phyloP scores from a whole-genome alignment of 257 asterid genomes.

The Scutellaria baicalensis region DNA sequence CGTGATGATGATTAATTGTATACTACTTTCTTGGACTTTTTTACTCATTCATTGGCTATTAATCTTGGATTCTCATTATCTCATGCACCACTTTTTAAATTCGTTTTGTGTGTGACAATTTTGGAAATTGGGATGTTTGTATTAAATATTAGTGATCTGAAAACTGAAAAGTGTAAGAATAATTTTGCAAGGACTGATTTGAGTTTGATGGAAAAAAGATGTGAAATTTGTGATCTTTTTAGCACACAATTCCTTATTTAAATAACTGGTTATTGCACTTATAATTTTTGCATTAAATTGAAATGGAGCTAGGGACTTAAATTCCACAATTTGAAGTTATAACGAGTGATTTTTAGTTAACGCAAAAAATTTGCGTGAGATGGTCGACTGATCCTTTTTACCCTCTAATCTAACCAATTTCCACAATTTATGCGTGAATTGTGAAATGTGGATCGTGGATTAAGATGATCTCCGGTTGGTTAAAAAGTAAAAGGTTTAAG shows the following conservation, averaged over 20 bases:
- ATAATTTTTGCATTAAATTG: background rate
- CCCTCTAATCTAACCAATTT: too few species aligned
- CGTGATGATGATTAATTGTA: conserved; percentile 37
- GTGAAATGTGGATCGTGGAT: too few species aligned
- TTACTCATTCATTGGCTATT: conserved; percentile 13
- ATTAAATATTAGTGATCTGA: background rate
- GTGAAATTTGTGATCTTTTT: background rate
- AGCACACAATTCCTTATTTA: background rate
- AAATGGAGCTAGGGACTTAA: too few species aligned
- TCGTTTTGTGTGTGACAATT: background rate
- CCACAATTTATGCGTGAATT: too few species aligned
- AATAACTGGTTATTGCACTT: background rate
- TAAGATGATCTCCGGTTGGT: too few species aligned
- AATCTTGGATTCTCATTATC: conserved; percentile 5
- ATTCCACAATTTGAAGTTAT: too few species aligned
- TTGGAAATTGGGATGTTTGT: background rate
- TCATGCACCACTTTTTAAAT: background rate
- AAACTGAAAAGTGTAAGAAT: background rate
- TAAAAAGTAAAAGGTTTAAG: background rate
- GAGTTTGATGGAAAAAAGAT: background rate
- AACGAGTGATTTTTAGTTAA: background rate
- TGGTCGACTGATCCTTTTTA: too few species aligned
- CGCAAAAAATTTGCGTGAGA: too few species aligned
- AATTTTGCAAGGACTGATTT: background rate
- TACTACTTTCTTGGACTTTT: conserved; percentile 28